Conservation (phyloP, 768 basidiomycete species). For the Exidia glandulosa region DNA sequence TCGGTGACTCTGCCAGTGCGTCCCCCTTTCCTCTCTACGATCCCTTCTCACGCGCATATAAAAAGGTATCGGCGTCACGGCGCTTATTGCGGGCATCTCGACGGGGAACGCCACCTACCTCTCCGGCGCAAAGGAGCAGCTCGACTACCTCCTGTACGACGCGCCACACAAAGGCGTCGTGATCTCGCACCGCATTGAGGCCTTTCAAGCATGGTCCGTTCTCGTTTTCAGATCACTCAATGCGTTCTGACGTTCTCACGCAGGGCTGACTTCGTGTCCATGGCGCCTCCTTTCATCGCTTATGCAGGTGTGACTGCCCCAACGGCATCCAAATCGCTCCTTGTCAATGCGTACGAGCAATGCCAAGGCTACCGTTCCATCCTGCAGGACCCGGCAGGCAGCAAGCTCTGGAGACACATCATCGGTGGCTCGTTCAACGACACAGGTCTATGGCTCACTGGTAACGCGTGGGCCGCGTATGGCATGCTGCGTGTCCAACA, state of each 20-base stretch:
- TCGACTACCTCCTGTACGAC: slow-evolving; percentile 8
- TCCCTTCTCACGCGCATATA: neutral
- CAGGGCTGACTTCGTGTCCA: slow-evolving; percentile 16
- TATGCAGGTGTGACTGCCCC: slow-evolving; percentile 19
- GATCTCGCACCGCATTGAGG: neutral
- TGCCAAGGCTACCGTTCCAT: slow-evolving; percentile 14
- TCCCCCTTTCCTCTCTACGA: neutral
- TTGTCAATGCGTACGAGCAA: slow-evolving; percentile 16
- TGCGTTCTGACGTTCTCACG: slow-evolving; percentile 1
- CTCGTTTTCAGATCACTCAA: slow-evolving; percentile 8
- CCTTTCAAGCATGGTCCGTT: neutral
- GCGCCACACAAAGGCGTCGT: slow-evolving; percentile 13
- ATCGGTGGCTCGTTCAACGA: slow-evolving; percentile 11
- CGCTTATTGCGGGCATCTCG: slow-evolving; percentile 7
- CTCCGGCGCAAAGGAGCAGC: slow-evolving; percentile 11
- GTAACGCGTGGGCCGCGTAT: slow-evolving; percentile 29
- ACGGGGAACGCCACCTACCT: slow-evolving; percentile 6
- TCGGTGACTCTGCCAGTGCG: slow-evolving; percentile 18
- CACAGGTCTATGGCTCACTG: neutral
- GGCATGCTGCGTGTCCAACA: slow-evolving; percentile 31
- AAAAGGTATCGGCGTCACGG: slow-evolving; percentile 7
- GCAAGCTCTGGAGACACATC: slow-evolving; percentile 18
- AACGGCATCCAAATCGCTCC: slow-evolving; percentile 11
- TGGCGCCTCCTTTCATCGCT: slow-evolving; percentile 25
- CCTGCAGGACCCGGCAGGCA: slow-evolving; percentile 6